Conservation (phyloP, 176 grass and related monocot species). For the Oryza glumipatula region DNA sequence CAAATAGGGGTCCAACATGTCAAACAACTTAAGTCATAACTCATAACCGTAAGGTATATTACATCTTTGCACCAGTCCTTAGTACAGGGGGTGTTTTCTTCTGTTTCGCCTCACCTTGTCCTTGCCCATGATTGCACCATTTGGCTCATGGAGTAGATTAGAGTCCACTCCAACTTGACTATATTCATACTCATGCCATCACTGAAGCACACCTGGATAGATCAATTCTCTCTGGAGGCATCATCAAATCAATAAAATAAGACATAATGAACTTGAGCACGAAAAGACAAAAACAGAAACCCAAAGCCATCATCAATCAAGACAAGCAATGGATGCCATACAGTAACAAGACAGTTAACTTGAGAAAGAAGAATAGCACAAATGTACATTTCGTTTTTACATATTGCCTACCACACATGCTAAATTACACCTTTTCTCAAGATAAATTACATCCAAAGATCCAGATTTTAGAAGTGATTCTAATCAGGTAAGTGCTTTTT, state of each 20-base stretch:
- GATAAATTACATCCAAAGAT: neutral
- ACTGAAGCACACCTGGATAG: constrained; percentile 14
- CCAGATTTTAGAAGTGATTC: neutral
- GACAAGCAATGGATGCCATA: neutral
- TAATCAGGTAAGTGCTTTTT: neutral
- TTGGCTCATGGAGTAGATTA: neutral
- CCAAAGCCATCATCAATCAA: neutral
- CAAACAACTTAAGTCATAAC: neutral
- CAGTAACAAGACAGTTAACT: neutral
- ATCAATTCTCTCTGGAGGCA: constrained; percentile 5
- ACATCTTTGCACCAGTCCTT: neutral
- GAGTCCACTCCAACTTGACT: neutral
- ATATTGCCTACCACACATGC: neutral
- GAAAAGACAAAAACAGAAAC: neutral
- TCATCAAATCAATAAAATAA: neutral
- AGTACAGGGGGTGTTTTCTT: neutral
- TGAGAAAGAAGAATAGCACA: neutral
- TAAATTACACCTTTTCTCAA: neutral
- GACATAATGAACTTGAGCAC: neutral
- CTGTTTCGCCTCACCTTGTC: neutral
- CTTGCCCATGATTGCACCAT: neutral
- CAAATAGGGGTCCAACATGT: neutral
- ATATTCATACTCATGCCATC: neutral
- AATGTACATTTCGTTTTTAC: neutral
- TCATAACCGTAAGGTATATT: neutral